These are phyloP conservation scores for Solanum aculeatissimum DNA, from an alignment of 305 asterid species.

Conservation along the genomic window DNA sequence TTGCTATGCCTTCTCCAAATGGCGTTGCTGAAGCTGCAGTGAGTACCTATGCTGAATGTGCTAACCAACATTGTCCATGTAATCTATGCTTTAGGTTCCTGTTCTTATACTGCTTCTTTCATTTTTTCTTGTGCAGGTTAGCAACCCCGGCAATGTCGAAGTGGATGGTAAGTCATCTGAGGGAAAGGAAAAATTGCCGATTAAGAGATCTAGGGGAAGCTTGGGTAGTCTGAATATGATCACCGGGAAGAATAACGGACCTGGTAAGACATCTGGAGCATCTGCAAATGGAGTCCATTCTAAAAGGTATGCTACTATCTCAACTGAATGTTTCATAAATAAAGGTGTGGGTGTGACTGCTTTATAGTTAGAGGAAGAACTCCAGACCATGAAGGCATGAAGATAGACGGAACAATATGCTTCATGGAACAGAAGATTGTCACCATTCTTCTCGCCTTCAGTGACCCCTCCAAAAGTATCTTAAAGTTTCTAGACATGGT, in stretches of 20 bases:
- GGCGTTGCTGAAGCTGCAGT: constrained; percentile 76
- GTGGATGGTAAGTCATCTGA: constrained; percentile 70
- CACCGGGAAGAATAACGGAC: constrained; percentile 59
- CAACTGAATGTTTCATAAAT: not conserved
- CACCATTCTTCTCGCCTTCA: not conserved
- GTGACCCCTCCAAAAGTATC: not conserved
- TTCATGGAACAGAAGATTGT: not conserved
- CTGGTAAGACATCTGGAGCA: constrained; percentile 52
- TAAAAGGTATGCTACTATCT: constrained; percentile 44
- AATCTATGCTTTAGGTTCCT: not conserved
- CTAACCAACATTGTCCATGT: not conserved
- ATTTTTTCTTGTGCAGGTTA: constrained; percentile 30
- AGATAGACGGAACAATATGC: not conserved
- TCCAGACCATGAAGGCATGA: not conserved
- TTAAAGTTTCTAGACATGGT: not conserved
- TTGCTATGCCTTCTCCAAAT: constrained; percentile 82
- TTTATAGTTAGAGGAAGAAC: not conserved
- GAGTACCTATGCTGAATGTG: constrained; percentile 19
- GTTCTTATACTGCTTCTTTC: not conserved
- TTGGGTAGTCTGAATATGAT: constrained; percentile 83
- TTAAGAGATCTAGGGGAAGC: constrained; percentile 89
- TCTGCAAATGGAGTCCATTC: constrained; percentile 62
- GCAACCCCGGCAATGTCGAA: constrained; percentile 47
- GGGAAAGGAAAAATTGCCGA: constrained; percentile 77
- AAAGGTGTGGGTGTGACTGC: not conserved